phyloP scores from a whole-genome alignment of 352 stramenopile species.

The Phytophthora tentaculata region DNA sequence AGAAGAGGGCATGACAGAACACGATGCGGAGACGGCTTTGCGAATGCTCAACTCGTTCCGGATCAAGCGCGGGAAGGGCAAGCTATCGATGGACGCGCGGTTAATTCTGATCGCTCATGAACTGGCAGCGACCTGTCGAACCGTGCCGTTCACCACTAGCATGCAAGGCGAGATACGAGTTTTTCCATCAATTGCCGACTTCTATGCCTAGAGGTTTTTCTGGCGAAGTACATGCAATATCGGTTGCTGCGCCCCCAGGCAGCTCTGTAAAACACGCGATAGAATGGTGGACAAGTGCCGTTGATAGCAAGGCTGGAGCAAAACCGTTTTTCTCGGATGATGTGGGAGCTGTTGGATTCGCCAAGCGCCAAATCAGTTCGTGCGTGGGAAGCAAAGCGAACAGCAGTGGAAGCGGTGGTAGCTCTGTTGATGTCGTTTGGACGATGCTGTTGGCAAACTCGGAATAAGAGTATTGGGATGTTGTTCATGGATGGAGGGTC shows the following conservation, averaged over 20 bases:
- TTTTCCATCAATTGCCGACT: constrained; percentile 13
- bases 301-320: constrained; percentile 20
- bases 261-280: constrained; percentile 30
- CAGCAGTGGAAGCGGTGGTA: not conserved
- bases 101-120: constrained; percentile 43
- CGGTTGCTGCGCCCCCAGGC: constrained; percentile 21
- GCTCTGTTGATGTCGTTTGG: constrained; percentile 24
- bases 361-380: constrained; percentile 18
- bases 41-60: constrained; percentile 42
- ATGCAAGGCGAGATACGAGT: constrained; percentile 24
- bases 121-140: constrained; percentile 23
- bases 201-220: constrained; percentile 18
- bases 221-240: constrained; percentile 26
- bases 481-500: too few species aligned
- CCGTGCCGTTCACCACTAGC: constrained; percentile 17
- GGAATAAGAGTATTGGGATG: constrained; percentile 17
- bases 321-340: constrained; percentile 38
- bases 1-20: constrained; percentile 18
- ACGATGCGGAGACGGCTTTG: constrained; percentile 38
- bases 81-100: constrained; percentile 39
- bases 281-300: constrained; percentile 30
- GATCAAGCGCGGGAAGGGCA: constrained; percentile 15
- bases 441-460: constrained; percentile 27
- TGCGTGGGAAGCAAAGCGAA: constrained; percentile 11
- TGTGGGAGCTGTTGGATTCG: constrained; percentile 34